phyloP scores from a whole-genome alignment of 192 early-diverging fungal species.

The Rhizophagus prolifer region DNA sequence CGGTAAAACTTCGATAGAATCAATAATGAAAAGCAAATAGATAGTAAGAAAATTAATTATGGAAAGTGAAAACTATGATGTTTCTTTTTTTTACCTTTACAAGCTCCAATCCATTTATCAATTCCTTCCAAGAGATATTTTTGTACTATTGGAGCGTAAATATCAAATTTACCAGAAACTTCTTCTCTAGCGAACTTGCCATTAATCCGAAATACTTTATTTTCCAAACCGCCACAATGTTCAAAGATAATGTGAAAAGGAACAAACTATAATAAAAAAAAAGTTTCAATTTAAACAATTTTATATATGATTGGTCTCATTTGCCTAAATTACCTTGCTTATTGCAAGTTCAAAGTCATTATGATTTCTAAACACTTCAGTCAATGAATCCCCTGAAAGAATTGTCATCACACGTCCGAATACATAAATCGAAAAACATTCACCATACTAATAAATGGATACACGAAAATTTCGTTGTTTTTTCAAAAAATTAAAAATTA shows the following conservation, averaged over 20 bases:
- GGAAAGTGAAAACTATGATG: no score
- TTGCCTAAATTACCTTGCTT: no score
- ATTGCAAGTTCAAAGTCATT: not conserved
- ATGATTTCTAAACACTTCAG: not conserved
- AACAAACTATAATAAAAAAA: no score
- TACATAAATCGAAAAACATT: slow-evolving; percentile 14
- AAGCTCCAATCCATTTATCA: slow-evolving; percentile 7
- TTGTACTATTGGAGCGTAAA: not conserved
- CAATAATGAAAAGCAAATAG: not conserved
- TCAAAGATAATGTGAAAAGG: not conserved
- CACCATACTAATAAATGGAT: slow-evolving; percentile 1
- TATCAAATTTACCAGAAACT: not conserved
- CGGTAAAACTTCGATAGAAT: no score
- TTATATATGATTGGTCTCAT: not conserved
- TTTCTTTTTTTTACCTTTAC: not conserved
- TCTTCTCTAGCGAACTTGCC: not conserved
- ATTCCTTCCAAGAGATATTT: not conserved
- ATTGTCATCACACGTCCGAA: not conserved
- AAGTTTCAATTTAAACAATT: no score
- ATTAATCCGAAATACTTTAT: not conserved
- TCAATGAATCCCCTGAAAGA: not conserved
- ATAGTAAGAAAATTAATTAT: not conserved
- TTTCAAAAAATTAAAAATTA: not conserved
- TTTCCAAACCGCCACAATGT: not conserved
- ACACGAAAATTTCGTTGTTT: not conserved